A percentile compares a stretch with the other conserved stretches of the same genome.
Conservation (phyloP, 164 flowering plant species). For the Dillenia turbinata region DNA sequence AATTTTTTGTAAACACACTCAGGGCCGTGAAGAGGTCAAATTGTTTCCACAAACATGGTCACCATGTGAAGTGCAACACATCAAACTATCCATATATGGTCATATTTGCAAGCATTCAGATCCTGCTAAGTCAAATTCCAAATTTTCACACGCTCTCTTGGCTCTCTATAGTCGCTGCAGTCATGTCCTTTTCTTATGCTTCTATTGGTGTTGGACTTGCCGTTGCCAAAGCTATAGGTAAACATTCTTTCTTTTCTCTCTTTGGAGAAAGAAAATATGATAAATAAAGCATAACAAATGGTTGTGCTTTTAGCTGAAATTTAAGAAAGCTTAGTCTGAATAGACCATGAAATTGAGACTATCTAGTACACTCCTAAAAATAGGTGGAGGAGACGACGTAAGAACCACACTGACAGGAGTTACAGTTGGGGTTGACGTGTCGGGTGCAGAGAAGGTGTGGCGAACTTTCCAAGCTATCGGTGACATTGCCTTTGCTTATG, state of each 20-base stretch:
- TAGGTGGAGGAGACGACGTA: conserved; percentile 32
- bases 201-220: conserved; percentile 60
- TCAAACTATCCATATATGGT: conserved; percentile 38
- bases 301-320: too few species aligned
- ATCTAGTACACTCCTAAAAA: too few species aligned
- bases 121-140: conserved; percentile 56
- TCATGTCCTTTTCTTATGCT: conserved; percentile 71
- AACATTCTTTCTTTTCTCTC: not conserved
- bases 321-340: too few species aligned
- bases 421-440: conserved; percentile 64
- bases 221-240: conserved; percentile 43
- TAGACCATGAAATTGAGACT: too few species aligned
- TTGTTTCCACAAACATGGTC: conserved; percentile 50
- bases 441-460: conserved; percentile 74
- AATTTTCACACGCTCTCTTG: conserved; percentile 54
- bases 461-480: conserved; percentile 79
- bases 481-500: conserved; percentile 91
- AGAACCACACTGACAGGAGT: conserved; percentile 67
- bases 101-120: conserved; percentile 33
- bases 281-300: too few species aligned
- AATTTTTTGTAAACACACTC: not conserved
- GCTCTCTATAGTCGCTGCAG: conserved; percentile 62
- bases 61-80: conserved; percentile 24
- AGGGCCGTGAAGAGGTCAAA: conserved; percentile 54
- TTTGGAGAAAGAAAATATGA: too few species aligned